Evolutionary conservation across 768 basidiomycete species (phyloP).

Genomic region (Lyophyllum atratum): DNA sequence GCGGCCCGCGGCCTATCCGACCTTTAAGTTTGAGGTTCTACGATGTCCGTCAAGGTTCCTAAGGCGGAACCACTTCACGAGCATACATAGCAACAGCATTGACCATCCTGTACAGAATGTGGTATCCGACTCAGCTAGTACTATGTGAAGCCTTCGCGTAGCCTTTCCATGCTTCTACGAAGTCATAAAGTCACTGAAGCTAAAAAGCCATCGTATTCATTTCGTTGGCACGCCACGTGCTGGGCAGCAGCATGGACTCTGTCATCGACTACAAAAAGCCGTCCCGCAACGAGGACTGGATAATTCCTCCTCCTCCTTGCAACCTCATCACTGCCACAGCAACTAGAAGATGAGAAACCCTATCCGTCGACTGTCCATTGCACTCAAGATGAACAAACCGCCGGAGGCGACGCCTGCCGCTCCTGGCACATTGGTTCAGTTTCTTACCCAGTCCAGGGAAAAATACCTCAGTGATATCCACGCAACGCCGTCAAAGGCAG

Average conservation of each 20-base stretch:
- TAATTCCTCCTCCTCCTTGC: slow-evolving; percentile 4
- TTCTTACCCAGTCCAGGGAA: slow-evolving; percentile 46
- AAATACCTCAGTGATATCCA: slow-evolving; percentile 61
- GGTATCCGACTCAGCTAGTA: too few species aligned
- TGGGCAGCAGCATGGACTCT: slow-evolving; percentile 3
- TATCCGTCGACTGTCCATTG: slow-evolving; percentile 39
- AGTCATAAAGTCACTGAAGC: too few species aligned
- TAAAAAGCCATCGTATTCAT: background rate
- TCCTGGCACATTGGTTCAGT: slow-evolving; percentile 26
- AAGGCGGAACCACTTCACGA: background rate
- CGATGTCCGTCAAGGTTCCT: too few species aligned
- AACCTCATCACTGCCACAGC: background rate
- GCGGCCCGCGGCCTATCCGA: too few species aligned
- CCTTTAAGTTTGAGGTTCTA: too few species aligned
- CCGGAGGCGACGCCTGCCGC: slow-evolving; percentile 8
- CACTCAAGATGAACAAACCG: slow-evolving; percentile 27
- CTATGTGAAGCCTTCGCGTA: background rate
- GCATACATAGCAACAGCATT: background rate
- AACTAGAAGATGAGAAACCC: slow-evolving; percentile 25
- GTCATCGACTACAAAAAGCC: slow-evolving; percentile 12
- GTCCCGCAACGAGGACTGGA: slow-evolving; percentile 4
- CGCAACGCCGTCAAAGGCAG: slow-evolving; percentile 39
- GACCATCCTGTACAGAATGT: background rate
- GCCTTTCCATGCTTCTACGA: too few species aligned
- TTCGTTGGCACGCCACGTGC: background rate